Evolutionary conservation across 1,284 basidiomycete species (phyloP), one percentile per base, ranked within the genome.

Genomic region (Trametes sp.): DNA sequence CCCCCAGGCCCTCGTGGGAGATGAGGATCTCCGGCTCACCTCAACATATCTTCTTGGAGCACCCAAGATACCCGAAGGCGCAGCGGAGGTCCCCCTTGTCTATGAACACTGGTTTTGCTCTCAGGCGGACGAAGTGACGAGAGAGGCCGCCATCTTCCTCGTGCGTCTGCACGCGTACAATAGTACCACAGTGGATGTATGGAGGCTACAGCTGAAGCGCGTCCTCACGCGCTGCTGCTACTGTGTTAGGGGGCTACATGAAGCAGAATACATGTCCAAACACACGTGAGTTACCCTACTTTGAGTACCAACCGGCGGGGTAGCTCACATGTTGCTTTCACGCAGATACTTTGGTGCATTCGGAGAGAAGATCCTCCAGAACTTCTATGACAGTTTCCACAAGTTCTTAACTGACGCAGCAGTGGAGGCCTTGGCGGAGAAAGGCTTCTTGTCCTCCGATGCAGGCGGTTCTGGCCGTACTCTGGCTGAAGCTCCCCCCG

Each of bases 131-230:
- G 69, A 78, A 21, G 76, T 84, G 41, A 84, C 84, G 0, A 72
- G 81, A 7, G 87, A 84, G 57, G 85, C 88, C 1, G 92, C 94
- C 0, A 88, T 86, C 0, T 96, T 94, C 77, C 82, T 94, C 52
- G 80, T 95, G 54, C 85, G 93, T 63, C 76, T 96, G 48, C 90
- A 92, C 70, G 94, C 94, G 4, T 96, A 94, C 69, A 80, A 85
- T 54, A 86, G 86, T 62, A 72, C 76, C 0, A 78, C 80, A 16
- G 87, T 92, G 5, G 78, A 83, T 2, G 73, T 78, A 46, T 96
- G 92, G 92, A 86, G 87, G 72, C 72, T 73, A 19, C 82, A 80
- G 61, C 74, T 95, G 52, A 78, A 81, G 51, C 67, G 66, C 2
- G 88, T 91, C 57, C 72, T 96, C 35, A 72, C 77, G 23, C 76